These are phyloP conservation scores for Boechera retrofracta DNA, from an alignment of 345 rosid genomes.

Conservation along the genomic window DNA sequence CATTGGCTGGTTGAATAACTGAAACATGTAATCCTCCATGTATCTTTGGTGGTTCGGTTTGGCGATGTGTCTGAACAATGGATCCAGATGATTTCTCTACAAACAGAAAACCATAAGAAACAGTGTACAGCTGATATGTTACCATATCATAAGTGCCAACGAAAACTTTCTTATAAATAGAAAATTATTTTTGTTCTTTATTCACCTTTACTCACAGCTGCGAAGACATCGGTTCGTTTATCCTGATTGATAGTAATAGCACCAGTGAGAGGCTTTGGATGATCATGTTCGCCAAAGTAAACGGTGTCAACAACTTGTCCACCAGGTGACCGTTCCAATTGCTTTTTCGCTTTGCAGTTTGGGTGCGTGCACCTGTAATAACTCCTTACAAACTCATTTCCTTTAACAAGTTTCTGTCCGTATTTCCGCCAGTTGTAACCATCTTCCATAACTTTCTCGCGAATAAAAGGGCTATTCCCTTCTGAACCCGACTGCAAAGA, in stretches of 20 bases:
- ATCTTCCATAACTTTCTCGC: conserved; percentile 81
- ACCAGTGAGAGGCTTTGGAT: conserved; percentile 63
- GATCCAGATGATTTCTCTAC: conserved; percentile 57
- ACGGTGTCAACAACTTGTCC: conserved; percentile 69
- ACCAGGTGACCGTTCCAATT: conserved; percentile 70
- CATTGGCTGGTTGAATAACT: conserved; percentile 46
- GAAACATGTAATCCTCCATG: conserved; percentile 45
- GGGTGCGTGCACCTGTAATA: conserved; percentile 88
- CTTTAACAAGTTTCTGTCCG: conserved; percentile 92
- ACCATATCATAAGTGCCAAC: conserved; percentile 10
- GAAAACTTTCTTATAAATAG: conserved; percentile 1
- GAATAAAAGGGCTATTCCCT: conserved; percentile 59
- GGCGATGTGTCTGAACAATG: conserved; percentile 48
- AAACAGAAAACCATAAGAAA: conserved; percentile 39
- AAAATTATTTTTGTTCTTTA: neutral
- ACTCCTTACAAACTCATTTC: conserved; percentile 90
- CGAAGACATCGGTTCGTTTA: conserved; percentile 49
- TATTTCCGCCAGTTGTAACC: conserved; percentile 96
- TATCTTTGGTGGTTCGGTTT: conserved; percentile 46
- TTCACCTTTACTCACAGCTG: conserved; percentile 56
- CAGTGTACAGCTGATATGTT: conserved; percentile 14
- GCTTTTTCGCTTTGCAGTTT: conserved; percentile 87
- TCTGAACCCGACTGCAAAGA: conserved; percentile 55
- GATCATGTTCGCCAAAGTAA: conserved; percentile 81
- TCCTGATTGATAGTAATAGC: conserved; percentile 59